A percentile compares a stretch with the other conserved stretches of the same genome.
Conservation (phyloP, 2,329 filamentous ascomycete species). For the Neonectria neomacrospora region DNA sequence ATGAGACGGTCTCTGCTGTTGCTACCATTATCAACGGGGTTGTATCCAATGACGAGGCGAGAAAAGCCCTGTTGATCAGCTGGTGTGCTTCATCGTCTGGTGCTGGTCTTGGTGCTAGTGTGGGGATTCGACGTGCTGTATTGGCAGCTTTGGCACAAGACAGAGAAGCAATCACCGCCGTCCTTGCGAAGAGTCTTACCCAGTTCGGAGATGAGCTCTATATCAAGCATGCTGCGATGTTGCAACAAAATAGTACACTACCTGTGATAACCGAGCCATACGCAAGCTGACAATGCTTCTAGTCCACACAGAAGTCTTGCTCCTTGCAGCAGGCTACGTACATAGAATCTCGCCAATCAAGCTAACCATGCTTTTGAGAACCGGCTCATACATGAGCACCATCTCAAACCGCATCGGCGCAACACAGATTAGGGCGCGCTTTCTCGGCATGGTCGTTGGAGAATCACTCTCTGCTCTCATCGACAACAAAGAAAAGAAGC, state of each 20-base stretch:
- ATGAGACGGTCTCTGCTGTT: conserved; percentile 63
- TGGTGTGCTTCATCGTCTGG: conserved; percentile 75
- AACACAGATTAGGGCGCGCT: conserved; percentile 78
- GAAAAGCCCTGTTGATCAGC: conserved; percentile 65
- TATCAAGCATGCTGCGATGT: conserved; percentile 83
- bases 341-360: conserved; percentile 73
- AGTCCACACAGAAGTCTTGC: conserved; percentile 83
- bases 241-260: conserved; percentile 85
- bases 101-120: conserved; percentile 70
- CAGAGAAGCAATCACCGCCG: conserved; percentile 60
- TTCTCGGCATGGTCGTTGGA: conserved; percentile 89
- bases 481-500: conserved; percentile 74
- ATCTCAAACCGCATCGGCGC: conserved; percentile 88
- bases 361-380: conserved; percentile 75
- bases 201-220: conserved; percentile 89
- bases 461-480: conserved; percentile 74
- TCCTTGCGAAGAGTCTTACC: conserved; percentile 75
- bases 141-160: conserved; percentile 66
- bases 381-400: conserved; percentile 77
- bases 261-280: accelerated
- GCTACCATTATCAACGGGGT: conserved; percentile 66
- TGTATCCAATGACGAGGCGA: conserved; percentile 57
- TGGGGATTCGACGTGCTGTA: conserved; percentile 75
- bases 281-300: conserved; percentile 38
- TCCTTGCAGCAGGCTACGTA: conserved; percentile 82